Percentiles rank a stretch among this genome's conserved stretches.
phyloP scores from a whole-genome alignment of 768 basidiomycete genomes.

The Pulveroboletus ravenelii region DNA sequence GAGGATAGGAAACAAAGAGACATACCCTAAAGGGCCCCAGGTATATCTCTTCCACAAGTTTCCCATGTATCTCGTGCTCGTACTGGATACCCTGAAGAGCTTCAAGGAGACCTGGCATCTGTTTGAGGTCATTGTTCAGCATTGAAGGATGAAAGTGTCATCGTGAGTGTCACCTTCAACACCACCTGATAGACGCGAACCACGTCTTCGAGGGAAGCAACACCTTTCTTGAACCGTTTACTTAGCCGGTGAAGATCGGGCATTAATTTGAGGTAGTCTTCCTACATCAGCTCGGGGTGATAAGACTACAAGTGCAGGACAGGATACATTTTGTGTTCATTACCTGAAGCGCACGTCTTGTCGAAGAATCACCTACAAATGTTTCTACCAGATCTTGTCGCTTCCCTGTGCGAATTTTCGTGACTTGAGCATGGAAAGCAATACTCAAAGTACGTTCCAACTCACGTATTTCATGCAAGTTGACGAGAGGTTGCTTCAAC shows the following conservation, averaged over 20 bases:
- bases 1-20: background rate
- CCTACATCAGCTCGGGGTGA: conserved; percentile 39
- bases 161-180: conserved; percentile 49
- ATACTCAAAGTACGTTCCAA: conserved; percentile 4
- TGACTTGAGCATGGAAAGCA: background rate
- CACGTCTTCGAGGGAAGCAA: conserved; percentile 88
- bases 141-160: background rate
- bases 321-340: background rate
- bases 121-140: background rate
- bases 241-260: conserved; percentile 90
- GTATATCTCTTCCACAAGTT: conserved; percentile 67
- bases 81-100: conserved; percentile 49
- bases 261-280: conserved; percentile 84
- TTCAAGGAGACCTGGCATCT: conserved; percentile 76
- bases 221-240: conserved; percentile 83
- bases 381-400: conserved; percentile 85
- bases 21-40: conserved; percentile 55
- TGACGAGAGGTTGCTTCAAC: conserved; percentile 95
- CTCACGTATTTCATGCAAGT: conserved; percentile 88
- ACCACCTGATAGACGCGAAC: conserved; percentile 95
- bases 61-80: conserved; percentile 42
- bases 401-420: conserved; percentile 47
- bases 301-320: background rate
- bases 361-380: conserved; percentile 74
- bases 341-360: conserved; percentile 72